These are phyloP conservation scores for Euryodendron excelsum DNA, from an alignment of 148 eudicot genomes.

Conservation along the genomic window DNA sequence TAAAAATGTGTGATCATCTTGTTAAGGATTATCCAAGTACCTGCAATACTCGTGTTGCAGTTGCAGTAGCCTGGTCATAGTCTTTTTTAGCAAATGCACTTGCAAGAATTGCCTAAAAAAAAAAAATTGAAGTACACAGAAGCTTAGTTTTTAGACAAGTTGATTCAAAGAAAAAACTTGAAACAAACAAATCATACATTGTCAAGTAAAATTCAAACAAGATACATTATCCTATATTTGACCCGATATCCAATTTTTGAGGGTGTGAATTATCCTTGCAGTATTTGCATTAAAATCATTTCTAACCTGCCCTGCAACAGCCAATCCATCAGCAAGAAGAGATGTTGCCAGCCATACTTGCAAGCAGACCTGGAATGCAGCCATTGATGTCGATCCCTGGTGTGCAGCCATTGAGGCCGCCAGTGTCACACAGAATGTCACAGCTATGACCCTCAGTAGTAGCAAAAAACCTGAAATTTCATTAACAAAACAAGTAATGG, in stretches of 20 bases:
- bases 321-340: constrained; percentile 78
- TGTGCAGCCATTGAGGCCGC: constrained; percentile 80
- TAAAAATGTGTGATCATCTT: not conserved
- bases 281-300: no score
- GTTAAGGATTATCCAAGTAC: constrained; percentile 19
- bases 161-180: not conserved
- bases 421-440: constrained; percentile 68
- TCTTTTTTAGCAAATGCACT: constrained; percentile 64
- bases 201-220: not conserved
- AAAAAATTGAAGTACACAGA: not conserved
- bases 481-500: not conserved
- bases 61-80: constrained; percentile 40
- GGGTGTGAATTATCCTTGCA: no score
- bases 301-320: constrained; percentile 77
- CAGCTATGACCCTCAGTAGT: constrained; percentile 74
- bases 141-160: not conserved
- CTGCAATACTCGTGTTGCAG: constrained; percentile 61
- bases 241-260: no score
- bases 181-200: not conserved
- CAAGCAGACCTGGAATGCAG: constrained; percentile 79
- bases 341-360: constrained; percentile 80
- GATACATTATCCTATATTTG: no score
- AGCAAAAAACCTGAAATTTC: constrained; percentile 39
- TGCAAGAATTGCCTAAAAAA: constrained; percentile 57
- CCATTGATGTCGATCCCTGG: constrained; percentile 67